phyloP scores from a whole-genome alignment of 495 filamentous ascomycete genomes.

The Trypethelium eluteriae region DNA sequence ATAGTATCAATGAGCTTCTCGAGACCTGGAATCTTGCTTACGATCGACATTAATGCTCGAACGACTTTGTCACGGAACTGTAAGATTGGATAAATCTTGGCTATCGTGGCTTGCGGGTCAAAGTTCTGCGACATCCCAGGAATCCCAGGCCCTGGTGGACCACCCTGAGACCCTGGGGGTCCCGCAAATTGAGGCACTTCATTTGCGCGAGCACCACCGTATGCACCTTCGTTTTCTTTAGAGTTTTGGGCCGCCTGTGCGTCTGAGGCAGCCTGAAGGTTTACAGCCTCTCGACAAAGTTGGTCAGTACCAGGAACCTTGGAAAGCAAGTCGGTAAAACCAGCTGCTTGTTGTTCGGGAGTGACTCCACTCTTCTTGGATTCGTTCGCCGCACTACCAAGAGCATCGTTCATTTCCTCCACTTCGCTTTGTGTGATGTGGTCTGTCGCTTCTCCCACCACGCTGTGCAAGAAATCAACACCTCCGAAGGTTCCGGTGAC shows the following conservation, averaged over 20 bases:
- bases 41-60: constrained; percentile 67
- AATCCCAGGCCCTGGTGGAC: constrained; percentile 48
- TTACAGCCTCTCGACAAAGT: constrained; percentile 67
- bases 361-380: constrained; percentile 36
- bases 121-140: constrained; percentile 66
- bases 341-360: constrained; percentile 37
- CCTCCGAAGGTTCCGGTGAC: constrained; percentile 91
- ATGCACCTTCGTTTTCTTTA: constrained; percentile 21
- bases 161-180: constrained; percentile 44
- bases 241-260: constrained; percentile 51
- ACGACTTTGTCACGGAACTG: constrained; percentile 91
- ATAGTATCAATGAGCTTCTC: constrained; percentile 82
- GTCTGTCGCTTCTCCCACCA: constrained; percentile 91
- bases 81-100: constrained; percentile 89
- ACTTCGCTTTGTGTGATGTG: constrained; percentile 94
- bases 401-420: constrained; percentile 73
- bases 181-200: constrained; percentile 34
- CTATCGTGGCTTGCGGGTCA: constrained; percentile 71
- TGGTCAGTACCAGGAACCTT: constrained; percentile 74
- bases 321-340: constrained; percentile 62
- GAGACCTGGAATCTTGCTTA: constrained; percentile 87
- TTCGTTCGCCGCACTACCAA: constrained; percentile 51
- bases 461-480: constrained; percentile 93
- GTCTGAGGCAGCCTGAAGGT: constrained; percentile 65
- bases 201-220: constrained; percentile 25